phyloP scores from a whole-genome alignment of 2,329 filamentous ascomycete species.

The Aspergillus sp. region DNA sequence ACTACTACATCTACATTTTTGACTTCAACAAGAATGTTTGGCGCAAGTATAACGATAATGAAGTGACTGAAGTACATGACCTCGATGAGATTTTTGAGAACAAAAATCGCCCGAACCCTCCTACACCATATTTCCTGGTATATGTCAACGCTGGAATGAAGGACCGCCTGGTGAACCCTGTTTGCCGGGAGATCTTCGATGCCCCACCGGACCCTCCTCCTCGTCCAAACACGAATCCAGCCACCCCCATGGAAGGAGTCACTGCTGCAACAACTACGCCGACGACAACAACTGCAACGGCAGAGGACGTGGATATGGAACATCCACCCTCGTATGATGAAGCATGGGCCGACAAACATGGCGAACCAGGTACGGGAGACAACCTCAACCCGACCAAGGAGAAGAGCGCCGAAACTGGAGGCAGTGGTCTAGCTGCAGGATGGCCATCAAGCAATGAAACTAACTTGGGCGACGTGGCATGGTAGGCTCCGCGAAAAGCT shows the following conservation, averaged over 20 bases:
- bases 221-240: slow-evolving; percentile 1
- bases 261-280: not conserved
- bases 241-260: slow-evolving; percentile 13
- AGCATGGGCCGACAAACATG: slow-evolving; percentile 11
- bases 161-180: slow-evolving; percentile 54
- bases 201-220: slow-evolving; percentile 3
- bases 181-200: slow-evolving; percentile 43
- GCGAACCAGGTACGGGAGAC: slow-evolving; percentile 24
- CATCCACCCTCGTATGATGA: slow-evolving; percentile 24
- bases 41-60: slow-evolving; percentile 91
- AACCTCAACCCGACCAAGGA: slow-evolving; percentile 8
- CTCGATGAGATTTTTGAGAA: slow-evolving; percentile 64
- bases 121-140: slow-evolving; percentile 78
- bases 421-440: not conserved
- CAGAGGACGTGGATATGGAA: slow-evolving; percentile 22
- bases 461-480: slow-evolving; percentile 22
- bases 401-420: slow-evolving; percentile 1
- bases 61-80: slow-evolving; percentile 65
- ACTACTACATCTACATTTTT: slow-evolving; percentile 96
- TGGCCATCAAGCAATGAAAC: slow-evolving; percentile 12
- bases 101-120: slow-evolving; percentile 56
- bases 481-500: slow-evolving; percentile 20
- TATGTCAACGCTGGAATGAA: slow-evolving; percentile 70
- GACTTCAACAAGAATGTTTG: slow-evolving; percentile 79
- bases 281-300: slow-evolving; percentile 1